These are phyloP conservation scores for Diaporthe sp. DNA, from an alignment of 2,329 filamentous ascomycete genomes.

Conservation along the genomic window DNA sequence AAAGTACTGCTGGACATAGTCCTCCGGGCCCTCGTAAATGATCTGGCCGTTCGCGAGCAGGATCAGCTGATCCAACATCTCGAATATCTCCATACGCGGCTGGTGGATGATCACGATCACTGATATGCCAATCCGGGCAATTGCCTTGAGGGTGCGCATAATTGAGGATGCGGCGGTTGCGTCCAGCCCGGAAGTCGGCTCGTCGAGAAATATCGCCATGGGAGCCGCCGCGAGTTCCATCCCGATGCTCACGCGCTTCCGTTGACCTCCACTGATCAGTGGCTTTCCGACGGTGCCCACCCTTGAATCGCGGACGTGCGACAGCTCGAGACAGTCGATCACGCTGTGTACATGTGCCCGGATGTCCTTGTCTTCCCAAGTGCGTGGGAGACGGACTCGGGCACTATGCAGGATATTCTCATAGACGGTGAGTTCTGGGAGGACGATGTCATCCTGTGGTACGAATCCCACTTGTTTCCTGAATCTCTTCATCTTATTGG, in stretches of 20 bases:
- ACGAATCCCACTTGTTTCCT: constrained; percentile 74
- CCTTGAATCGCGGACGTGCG: constrained; percentile 64
- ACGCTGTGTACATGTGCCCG: constrained; percentile 68
- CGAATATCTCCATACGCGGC: constrained; percentile 71
- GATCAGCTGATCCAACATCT: constrained; percentile 68
- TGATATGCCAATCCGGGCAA: constrained; percentile 68
- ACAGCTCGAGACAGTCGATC: constrained; percentile 67
- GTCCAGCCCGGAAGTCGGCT: constrained; percentile 68
- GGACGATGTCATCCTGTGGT: constrained; percentile 72
- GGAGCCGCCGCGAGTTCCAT: constrained; percentile 71
- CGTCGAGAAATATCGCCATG: constrained; percentile 68
- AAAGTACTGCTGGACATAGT: constrained; percentile 63
- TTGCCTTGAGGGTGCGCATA: constrained; percentile 66
- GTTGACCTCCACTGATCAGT: constrained; percentile 68
- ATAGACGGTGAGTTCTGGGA: constrained; percentile 71
- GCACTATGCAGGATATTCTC: constrained; percentile 75
- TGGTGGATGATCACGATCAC: constrained; percentile 73
- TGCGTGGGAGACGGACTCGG: constrained; percentile 65
- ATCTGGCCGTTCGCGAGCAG: constrained; percentile 68
- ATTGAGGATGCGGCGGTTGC: constrained; percentile 69
- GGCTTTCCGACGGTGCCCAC: constrained; percentile 67
- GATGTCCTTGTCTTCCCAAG: constrained; percentile 65
- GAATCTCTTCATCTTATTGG: constrained; percentile 63
- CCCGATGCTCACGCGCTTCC: constrained; percentile 71
- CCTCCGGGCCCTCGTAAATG: constrained; percentile 66